A percentile compares a stretch with the other conserved stretches of the same genome.
Conservation (phyloP, 306 rosid genomes). For the Trifolium repens region DNA sequence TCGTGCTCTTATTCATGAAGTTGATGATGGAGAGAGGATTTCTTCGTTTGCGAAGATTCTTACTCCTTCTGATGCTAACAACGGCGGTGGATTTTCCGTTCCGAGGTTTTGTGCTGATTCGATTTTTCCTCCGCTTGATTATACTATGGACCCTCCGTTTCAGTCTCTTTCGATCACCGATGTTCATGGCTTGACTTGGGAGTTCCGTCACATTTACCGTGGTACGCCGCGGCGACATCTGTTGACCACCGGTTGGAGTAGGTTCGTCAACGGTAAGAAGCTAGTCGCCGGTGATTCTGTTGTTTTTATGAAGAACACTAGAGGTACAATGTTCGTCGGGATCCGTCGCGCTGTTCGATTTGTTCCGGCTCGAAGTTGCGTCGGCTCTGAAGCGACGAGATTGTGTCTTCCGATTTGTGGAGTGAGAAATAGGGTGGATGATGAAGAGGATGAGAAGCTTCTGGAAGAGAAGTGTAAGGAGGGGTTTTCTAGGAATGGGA, state of each 20-base stretch:
- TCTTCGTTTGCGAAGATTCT: slow-evolving; percentile 65
- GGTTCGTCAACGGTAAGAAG: slow-evolving; percentile 73
- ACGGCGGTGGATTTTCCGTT: slow-evolving; percentile 85
- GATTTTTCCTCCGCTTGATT: slow-evolving; percentile 69
- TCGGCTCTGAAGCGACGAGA: slow-evolving; percentile 9
- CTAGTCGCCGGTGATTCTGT: slow-evolving; percentile 75
- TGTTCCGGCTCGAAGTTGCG: not conserved
- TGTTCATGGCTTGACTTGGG: slow-evolving; percentile 66
- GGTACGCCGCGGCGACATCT: slow-evolving; percentile 83
- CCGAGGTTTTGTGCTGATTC: slow-evolving; percentile 79
- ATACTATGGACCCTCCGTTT: slow-evolving; percentile 60
- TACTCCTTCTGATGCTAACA: slow-evolving; percentile 81
- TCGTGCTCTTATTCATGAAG: not conserved
- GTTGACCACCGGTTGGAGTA: slow-evolving; percentile 89
- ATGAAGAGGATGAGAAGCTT: slow-evolving; percentile 32
- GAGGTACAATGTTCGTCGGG: slow-evolving; percentile 56
- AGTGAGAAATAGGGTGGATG: slow-evolving; percentile 26
- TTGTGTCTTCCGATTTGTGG: slow-evolving; percentile 45
- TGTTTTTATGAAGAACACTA: slow-evolving; percentile 57
- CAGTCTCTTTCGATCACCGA: slow-evolving; percentile 65
- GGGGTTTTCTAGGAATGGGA: slow-evolving; percentile 49
- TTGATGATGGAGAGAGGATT: slow-evolving; percentile 34
- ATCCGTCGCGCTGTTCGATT: slow-evolving; percentile 59
- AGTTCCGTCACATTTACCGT: slow-evolving; percentile 72
- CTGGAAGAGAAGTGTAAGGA: slow-evolving; percentile 10